These are phyloP conservation scores for Aspergillus viridinutans DNA, from an alignment of 2,329 filamentous ascomycete genomes.

Conservation along the genomic window DNA sequence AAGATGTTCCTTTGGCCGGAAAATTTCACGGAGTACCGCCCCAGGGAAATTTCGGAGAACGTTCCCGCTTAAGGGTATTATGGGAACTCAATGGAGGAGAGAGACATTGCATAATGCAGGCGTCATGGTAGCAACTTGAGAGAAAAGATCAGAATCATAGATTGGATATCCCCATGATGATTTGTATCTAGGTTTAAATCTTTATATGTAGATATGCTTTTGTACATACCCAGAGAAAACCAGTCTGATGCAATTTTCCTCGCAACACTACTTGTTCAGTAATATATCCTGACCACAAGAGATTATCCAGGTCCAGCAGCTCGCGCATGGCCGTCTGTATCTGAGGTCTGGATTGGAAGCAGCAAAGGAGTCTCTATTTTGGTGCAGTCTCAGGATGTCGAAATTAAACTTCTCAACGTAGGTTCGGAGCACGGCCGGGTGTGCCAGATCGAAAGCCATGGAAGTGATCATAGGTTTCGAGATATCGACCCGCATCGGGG, in stretches of 20 bases:
- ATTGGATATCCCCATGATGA: neutral
- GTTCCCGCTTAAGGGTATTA: neutral
- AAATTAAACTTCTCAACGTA: too few relatives aligned
- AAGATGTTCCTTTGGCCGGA: slow-evolving; percentile 62
- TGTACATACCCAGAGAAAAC: neutral
- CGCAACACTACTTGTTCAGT: too few relatives aligned
- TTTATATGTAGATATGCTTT: neutral
- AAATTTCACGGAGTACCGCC: slow-evolving; percentile 48
- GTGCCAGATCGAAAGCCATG: too few relatives aligned
- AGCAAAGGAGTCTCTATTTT: neutral
- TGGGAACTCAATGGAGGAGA: too few relatives aligned
- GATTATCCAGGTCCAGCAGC: too few relatives aligned
- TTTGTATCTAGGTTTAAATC: neutral
- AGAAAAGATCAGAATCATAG: neutral
- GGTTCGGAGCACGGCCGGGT: too few relatives aligned
- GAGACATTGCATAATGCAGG: neutral
- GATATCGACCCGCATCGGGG: too few relatives aligned
- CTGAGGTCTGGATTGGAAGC: too few relatives aligned
- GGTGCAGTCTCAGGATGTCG: too few relatives aligned
- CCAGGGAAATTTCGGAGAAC: slow-evolving; percentile 18
- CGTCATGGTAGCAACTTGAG: neutral
- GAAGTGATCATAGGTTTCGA: too few relatives aligned
- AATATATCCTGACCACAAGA: neutral
- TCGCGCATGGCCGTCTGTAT: too few relatives aligned
- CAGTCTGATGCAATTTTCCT: neutral